Percentiles rank a stretch among this genome's conserved stretches.
These are phyloP conservation scores for Synchytrium microbalum DNA, from an alignment of 371 early-diverging fungal genomes.

Conservation along the genomic window DNA sequence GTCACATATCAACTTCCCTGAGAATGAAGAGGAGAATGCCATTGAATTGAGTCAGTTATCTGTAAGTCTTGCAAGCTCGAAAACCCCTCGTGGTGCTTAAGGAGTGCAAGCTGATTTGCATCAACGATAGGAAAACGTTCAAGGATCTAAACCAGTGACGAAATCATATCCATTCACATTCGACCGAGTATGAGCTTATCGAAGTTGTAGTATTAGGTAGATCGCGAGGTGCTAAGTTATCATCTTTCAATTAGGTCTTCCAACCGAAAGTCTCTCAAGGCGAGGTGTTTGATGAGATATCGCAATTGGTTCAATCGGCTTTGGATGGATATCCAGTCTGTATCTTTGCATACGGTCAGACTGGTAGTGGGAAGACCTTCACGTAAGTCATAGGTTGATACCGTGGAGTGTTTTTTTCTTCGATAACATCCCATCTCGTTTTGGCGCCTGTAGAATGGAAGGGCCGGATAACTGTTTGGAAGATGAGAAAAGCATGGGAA, in stretches of 20 bases:
- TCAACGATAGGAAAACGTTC: constrained; percentile 25
- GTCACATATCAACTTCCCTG: constrained; percentile 14
- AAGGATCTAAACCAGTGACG: constrained; percentile 18
- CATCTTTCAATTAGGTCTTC: constrained; percentile 52
- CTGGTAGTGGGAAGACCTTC: constrained; percentile 92
- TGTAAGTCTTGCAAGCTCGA: too few relatives aligned
- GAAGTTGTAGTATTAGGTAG: not conserved
- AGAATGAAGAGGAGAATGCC: constrained; percentile 17
- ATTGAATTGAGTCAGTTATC: too few relatives aligned
- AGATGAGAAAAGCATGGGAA: constrained; percentile 50
- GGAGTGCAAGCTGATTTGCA: too few relatives aligned
- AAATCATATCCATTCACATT: constrained; percentile 66
- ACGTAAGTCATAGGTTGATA: constrained; percentile 31
- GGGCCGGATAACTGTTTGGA: constrained; percentile 31
- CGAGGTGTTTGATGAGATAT: constrained; percentile 89
- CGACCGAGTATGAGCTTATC: constrained; percentile 45
- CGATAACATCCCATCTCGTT: too few relatives aligned
- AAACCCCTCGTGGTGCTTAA: too few relatives aligned
- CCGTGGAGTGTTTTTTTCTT: constrained; percentile 12
- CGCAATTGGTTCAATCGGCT: constrained; percentile 90
- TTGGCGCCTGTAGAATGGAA: constrained; percentile 61
- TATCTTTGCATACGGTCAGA: constrained; percentile 99
- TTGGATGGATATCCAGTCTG: constrained; percentile 97
- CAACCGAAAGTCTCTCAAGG: constrained; percentile 60
- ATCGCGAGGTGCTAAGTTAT: too few relatives aligned